phyloP scores from a whole-genome alignment of 805 yeast genomes.

The Millerozyma acaciae region DNA sequence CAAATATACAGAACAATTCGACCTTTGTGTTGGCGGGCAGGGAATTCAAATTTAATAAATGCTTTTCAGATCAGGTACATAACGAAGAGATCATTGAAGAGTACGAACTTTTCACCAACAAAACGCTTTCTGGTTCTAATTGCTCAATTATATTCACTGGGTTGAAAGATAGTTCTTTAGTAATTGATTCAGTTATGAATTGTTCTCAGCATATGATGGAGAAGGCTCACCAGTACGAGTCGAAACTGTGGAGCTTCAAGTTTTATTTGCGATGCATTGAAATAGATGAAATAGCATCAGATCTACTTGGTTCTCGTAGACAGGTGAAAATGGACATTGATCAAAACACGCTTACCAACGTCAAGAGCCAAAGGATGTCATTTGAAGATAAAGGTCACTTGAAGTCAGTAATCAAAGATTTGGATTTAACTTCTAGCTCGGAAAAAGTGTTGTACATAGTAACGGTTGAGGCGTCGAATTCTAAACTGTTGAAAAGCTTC shows the following conservation, averaged over 20 bases:
- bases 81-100: constrained; percentile 17
- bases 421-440: background rate
- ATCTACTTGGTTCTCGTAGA: constrained; percentile 9
- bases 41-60: constrained; percentile 16
- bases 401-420: constrained; percentile 6
- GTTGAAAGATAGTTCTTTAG: constrained; percentile 4
- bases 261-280: constrained; percentile 10
- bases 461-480: constrained; percentile 8
- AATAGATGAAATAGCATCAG: constrained; percentile 6
- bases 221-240: constrained; percentile 4
- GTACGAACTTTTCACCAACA: constrained; percentile 17
- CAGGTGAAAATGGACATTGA: background rate
- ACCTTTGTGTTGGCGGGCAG: background rate
- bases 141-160: constrained; percentile 19
- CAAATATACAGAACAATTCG: constrained; percentile 2
- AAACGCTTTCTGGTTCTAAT: constrained; percentile 14
- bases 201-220: constrained; percentile 8
- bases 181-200: constrained; percentile 6
- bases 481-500: constrained; percentile 3
- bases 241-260: constrained; percentile 7
- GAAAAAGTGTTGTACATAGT: constrained; percentile 8
- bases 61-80: constrained; percentile 5
- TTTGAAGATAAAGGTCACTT: constrained; percentile 8
- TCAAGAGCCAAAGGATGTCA: constrained; percentile 17
- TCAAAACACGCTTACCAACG: constrained; percentile 2